phyloP scores from a whole-genome alignment of 2,329 filamentous ascomycete species.

The Verticillium nonalfalfae region DNA sequence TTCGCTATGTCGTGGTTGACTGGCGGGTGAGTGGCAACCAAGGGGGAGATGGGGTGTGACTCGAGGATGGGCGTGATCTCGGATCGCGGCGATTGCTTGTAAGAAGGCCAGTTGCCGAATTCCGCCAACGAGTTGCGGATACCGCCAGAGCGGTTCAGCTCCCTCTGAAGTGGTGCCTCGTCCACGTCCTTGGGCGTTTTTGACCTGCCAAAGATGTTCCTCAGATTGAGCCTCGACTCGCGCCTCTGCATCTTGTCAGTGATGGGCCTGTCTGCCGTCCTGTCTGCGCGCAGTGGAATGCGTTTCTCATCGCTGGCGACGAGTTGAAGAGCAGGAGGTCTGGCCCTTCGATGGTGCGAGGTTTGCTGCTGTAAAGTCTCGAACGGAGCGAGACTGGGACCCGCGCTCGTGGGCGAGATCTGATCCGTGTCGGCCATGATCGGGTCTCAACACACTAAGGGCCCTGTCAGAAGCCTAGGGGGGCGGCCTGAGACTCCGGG shows the following conservation, averaged over 20 bases:
- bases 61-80: constrained; percentile 5
- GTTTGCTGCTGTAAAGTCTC: constrained; percentile 22
- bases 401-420: constrained; percentile 9
- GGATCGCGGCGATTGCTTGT: constrained; percentile 5
- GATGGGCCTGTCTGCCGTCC: background rate
- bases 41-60: constrained; percentile 1
- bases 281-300: constrained; percentile 32
- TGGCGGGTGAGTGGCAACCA: constrained; percentile 5
- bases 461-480: background rate
- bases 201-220: constrained; percentile 43
- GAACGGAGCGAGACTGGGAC: constrained; percentile 6
- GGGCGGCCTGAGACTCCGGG: background rate
- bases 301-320: constrained; percentile 25
- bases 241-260: constrained; percentile 31
- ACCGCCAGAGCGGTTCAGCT: constrained; percentile 24
- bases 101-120: constrained; percentile 13
- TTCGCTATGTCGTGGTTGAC: constrained; percentile 4
- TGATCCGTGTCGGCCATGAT: constrained; percentile 11
- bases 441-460: background rate
- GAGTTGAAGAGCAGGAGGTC: constrained; percentile 29
- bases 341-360: constrained; percentile 24
- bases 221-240: constrained; percentile 45
- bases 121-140: constrained; percentile 39
- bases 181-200: constrained; percentile 29
- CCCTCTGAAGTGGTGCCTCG: constrained; percentile 17